phyloP scores from a whole-genome alignment of 331 rosid species.

The Acacia pycnantha region DNA sequence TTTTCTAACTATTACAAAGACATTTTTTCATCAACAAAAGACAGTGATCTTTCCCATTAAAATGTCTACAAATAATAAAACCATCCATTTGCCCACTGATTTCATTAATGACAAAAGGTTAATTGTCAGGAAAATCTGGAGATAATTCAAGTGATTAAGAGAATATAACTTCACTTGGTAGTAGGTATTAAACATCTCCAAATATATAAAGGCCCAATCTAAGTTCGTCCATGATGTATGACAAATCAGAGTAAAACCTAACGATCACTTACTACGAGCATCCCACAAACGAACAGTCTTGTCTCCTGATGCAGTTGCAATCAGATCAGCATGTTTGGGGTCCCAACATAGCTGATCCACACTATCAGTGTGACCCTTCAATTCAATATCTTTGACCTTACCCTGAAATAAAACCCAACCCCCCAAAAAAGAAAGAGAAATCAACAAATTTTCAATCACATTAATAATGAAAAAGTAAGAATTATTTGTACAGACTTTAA shows the following conservation, averaged over 20 bases:
- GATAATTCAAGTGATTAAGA: constrained; percentile 10
- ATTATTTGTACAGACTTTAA: neutral
- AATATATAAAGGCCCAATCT: constrained; percentile 18
- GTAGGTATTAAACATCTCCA: constrained; percentile 1
- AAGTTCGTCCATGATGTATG: neutral
- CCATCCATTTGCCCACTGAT: neutral
- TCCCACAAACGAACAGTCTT: constrained; percentile 96
- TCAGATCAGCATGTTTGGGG: constrained; percentile 87
- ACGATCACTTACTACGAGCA: constrained; percentile 76
- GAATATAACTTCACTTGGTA: constrained; percentile 3
- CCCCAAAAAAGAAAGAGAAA: neutral
- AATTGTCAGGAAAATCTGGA: neutral
- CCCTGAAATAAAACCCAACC: constrained; percentile 46
- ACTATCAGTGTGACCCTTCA: constrained; percentile 98
- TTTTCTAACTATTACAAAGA: neutral
- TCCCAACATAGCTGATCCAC: constrained; percentile 99
- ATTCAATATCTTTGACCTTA: constrained; percentile 80
- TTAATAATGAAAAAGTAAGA: neutral
- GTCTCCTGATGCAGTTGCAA: constrained; percentile 99
- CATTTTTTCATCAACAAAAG: neutral
- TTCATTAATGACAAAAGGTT: neutral
- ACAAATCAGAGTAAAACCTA: constrained; percentile 3
- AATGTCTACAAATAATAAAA: neutral
- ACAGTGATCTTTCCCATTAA: neutral
- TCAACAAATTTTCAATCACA: constrained; percentile 17